Conservation (phyloP, 2,329 filamentous ascomycete species). For the Tympanopsis confertula region DNA sequence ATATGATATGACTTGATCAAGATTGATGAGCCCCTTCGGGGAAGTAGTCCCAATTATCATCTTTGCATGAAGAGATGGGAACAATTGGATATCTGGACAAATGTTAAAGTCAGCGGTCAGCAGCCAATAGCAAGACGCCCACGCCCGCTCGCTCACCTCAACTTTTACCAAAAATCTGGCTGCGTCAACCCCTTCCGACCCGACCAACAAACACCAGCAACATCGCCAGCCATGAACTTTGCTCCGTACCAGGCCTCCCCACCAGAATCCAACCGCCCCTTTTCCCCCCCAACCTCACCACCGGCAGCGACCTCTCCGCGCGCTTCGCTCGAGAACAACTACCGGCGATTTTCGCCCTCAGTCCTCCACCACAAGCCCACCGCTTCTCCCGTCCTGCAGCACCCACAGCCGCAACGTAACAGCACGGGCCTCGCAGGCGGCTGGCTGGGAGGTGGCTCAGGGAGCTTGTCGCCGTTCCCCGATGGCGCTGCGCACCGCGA, state of each 20-base stretch:
- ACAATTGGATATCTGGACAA: too few relatives aligned
- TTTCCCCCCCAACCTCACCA: slow-evolving; percentile 53
- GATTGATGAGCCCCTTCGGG: too few relatives aligned
- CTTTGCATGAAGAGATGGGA: too few relatives aligned
- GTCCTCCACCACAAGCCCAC: slow-evolving; percentile 22
- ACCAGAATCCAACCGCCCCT: slow-evolving; percentile 70
- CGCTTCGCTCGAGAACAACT: slow-evolving; percentile 41
- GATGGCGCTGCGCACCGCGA: slow-evolving; percentile 30
- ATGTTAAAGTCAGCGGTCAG: too few relatives aligned
- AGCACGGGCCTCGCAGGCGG: slow-evolving; percentile 6
- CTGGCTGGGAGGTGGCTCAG: slow-evolving; percentile 24
- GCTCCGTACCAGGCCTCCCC: slow-evolving; percentile 91
- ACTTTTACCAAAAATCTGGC: slow-evolving; percentile 1
- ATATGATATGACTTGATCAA: too few relatives aligned
- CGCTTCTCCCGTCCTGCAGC: slow-evolving; percentile 23
- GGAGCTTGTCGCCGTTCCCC: slow-evolving; percentile 15
- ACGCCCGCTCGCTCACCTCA: too few relatives aligned
- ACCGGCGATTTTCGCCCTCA: slow-evolving; percentile 26
- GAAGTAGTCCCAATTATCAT: too few relatives aligned
- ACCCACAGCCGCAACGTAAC: slow-evolving; percentile 42
- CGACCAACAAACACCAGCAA: slow-evolving; percentile 4
- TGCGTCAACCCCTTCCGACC: slow-evolving; percentile 1
- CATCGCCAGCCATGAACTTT: slow-evolving; percentile 61
- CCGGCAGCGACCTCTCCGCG: slow-evolving; percentile 33
- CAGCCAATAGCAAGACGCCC: too few relatives aligned